Evolutionary conservation across 495 filamentous ascomycete genomes (phyloP), one percentile per base, ranked within the genome.

Genomic region (Neohortaea acidophila): DNA sequence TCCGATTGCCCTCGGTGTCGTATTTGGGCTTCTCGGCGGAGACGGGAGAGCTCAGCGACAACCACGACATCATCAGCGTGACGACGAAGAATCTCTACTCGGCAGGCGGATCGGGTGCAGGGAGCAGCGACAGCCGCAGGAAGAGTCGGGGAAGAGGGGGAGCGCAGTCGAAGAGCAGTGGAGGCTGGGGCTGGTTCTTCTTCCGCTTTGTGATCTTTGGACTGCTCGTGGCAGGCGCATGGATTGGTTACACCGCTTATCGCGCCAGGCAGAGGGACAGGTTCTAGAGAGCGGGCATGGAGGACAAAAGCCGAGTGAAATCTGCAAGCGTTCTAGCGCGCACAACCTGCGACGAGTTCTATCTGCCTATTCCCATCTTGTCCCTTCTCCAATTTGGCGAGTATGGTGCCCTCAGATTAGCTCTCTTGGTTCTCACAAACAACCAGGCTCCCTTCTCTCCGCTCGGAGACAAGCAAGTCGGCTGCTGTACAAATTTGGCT

Each of bases 11-110:
- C 28, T 73, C 79, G 14, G 82, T 94, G 23, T 74, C 84, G 15
- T 99, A 99, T 62, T 72, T 99, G 11, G 91, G 91, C 50, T 93
- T 99, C 63, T 82, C 73, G 40, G 85, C 86, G 28, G 85, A 96
- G 66, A 94, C 86, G 19, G 91, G 91, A 49, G 91, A 99, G 62
- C 69, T 99, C 48, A 82, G 72, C 57, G 91, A 99, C 60, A 93
- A 94, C 68, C 84, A 93, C 70, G 91, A 99, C 59, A 91, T 99
- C 59, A 78, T 96, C 58, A 78, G 70, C 38, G 71, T 99, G 57
- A 64, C 77, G 41, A 74, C 86, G 26, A 80, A 81, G 67, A 96
- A 94, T 56, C 67, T 96, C 20, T 94, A 99, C 60, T 42, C 49
- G 25, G 52, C 54, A 21, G 26, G 38, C 2, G 55, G 53, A 69